Evolutionary conservation across 2,329 filamentous ascomycete genomes (phyloP).

Genomic region (Aspergillus sp.): DNA sequence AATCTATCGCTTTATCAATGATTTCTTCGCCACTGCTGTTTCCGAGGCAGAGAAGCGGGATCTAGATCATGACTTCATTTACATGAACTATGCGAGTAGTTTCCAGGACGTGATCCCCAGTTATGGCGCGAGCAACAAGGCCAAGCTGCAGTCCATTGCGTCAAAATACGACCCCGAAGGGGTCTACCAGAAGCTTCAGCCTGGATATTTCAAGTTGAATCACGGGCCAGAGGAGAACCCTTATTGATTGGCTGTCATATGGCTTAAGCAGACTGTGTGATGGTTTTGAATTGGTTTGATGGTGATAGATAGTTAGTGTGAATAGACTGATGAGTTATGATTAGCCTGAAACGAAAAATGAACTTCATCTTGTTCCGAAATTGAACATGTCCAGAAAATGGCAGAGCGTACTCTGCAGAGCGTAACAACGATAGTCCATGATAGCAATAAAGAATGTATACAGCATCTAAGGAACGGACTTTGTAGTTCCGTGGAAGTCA

Average conservation of each 20-base stretch:
- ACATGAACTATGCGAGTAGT: conserved; percentile 51
- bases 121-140: conserved; percentile 42
- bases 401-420: too few species aligned
- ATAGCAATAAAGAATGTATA: too few species aligned
- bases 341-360: neutral
- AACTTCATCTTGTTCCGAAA: neutral
- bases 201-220: conserved; percentile 47
- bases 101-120: conserved; percentile 44
- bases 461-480: too few species aligned
- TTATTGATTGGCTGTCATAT: neutral
- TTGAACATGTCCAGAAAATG: neutral
- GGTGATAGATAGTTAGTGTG: neutral
- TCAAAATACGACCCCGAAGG: conserved; percentile 41
- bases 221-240: neutral
- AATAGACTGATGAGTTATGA: neutral
- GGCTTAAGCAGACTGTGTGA: neutral
- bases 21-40: conserved; percentile 28
- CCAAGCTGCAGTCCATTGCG: conserved; percentile 32
- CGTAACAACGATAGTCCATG: too few species aligned
- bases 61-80: conserved; percentile 28
- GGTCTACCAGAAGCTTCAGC: conserved; percentile 43
- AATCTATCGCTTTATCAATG: conserved; percentile 25
- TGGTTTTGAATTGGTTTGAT: neutral
- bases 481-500: neutral
- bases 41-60: conserved; percentile 26